Percentiles rank a stretch among this genome's conserved stretches.
Conservation (phyloP, 179 eudicot species). For the Vitellaria paradoxa region DNA sequence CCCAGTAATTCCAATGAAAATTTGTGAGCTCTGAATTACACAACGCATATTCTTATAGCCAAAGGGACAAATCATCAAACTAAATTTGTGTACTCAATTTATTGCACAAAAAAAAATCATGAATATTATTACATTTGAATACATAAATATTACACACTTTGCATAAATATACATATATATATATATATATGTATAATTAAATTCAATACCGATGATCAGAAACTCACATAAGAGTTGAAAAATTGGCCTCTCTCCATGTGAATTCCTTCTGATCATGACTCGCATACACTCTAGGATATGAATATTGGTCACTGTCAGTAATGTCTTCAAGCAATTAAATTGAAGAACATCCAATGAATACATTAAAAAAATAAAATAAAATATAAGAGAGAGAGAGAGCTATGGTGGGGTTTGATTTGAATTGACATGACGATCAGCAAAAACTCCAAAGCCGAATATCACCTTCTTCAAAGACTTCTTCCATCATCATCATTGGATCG, state of each 20-base stretch:
- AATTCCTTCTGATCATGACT: constrained; percentile 14
- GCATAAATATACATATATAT: background rate
- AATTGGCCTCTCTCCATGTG: constrained; percentile 29
- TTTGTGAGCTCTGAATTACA: no score
- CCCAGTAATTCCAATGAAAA: no score
- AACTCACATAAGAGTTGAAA: constrained; percentile 36
- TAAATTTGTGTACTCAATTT: no score
- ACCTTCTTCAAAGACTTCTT: constrained; percentile 49
- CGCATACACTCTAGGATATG: constrained; percentile 13
- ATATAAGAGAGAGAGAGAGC: background rate
- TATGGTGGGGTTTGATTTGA: background rate
- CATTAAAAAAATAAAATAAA: background rate
- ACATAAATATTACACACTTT: constrained; percentile 7
- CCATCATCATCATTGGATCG: constrained; percentile 34
- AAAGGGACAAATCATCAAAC: no score
- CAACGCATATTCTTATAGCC: no score
- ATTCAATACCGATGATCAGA: background rate
- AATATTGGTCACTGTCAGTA: constrained; percentile 45
- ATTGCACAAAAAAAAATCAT: background rate
- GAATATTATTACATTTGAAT: background rate
- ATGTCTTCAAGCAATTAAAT: constrained; percentile 38
- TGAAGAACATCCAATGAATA: constrained; percentile 34
- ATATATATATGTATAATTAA: no score
- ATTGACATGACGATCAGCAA: constrained; percentile 26
- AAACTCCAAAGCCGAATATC: constrained; percentile 78